phyloP scores from a whole-genome alignment of 202 grass and related monocot genomes.

The Bolboschoenoplectus hybrid region DNA sequence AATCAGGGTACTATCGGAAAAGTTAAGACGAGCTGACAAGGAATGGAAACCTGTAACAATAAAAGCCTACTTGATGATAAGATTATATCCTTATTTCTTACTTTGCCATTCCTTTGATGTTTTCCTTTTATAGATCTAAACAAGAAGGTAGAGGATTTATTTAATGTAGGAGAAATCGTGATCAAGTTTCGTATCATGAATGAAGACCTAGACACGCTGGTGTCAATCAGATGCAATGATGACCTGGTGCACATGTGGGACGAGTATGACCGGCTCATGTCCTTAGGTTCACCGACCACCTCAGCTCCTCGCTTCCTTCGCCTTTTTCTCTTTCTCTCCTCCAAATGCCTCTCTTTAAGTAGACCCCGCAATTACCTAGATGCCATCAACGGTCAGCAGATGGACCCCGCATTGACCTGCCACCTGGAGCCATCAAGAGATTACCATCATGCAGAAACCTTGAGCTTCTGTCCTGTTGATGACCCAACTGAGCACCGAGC shows the following conservation, averaged over 20 bases:
- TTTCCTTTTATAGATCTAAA: conserved; percentile 67
- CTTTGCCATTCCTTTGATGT: not conserved
- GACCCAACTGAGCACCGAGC: not conserved
- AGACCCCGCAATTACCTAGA: conserved; percentile 19
- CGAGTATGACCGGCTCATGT: conserved; percentile 68
- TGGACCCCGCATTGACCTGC: not conserved
- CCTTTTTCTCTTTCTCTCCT: conserved; percentile 57
- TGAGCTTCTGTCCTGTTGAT: not conserved
- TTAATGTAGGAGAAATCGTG: conserved; percentile 52
- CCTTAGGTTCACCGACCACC: conserved; percentile 48
- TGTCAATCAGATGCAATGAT: conserved; percentile 75
- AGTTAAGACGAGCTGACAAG: not conserved
- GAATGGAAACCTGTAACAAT: not conserved
- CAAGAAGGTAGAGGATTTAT: conserved; percentile 76
- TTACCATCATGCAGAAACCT: not conserved
- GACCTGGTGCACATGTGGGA: conserved; percentile 82
- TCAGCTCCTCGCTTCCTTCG: conserved; percentile 66
- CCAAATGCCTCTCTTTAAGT: not conserved
- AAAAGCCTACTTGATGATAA: not conserved
- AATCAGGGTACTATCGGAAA: not conserved
- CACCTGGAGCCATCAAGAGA: not conserved
- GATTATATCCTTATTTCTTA: not conserved
- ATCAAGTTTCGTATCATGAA: conserved; percentile 79
- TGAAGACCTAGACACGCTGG: conserved; percentile 74
- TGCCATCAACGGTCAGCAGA: conserved; percentile 10